Evolutionary conservation across 345 rosid species (phyloP).

Genomic region (Nasturtium officinale): DNA sequence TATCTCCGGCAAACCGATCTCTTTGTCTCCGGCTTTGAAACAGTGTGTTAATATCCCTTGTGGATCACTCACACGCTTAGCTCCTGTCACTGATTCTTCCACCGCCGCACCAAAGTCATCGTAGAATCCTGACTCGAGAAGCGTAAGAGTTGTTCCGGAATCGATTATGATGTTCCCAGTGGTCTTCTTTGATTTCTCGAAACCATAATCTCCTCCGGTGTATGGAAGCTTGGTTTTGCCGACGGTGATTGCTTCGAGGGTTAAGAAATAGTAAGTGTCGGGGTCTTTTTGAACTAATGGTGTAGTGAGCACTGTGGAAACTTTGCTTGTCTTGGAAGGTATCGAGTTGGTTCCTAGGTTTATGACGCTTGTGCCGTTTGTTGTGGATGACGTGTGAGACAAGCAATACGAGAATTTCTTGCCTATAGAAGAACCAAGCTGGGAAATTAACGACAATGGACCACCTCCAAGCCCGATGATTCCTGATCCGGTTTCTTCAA

Average conservation of each 20-base stretch:
- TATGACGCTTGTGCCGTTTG: constrained; percentile 47
- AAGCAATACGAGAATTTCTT: constrained; percentile 65
- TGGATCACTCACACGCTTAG: constrained; percentile 47
- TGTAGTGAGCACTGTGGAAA: constrained; percentile 41
- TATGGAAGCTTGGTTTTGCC: constrained; percentile 51
- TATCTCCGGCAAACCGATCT: constrained; percentile 45
- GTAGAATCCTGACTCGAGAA: constrained; percentile 48
- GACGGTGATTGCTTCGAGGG: constrained; percentile 61
- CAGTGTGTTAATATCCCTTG: constrained; percentile 43
- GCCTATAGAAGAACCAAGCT: constrained; percentile 42
- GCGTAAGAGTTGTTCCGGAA: constrained; percentile 62
- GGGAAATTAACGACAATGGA: constrained; percentile 55
- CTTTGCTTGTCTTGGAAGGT: constrained; percentile 25
- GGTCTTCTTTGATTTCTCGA: background rate
- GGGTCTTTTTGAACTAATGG: constrained; percentile 46
- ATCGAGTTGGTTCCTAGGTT: constrained; percentile 48
- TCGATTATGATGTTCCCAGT: constrained; percentile 60
- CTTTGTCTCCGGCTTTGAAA: constrained; percentile 17
- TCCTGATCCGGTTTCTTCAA: constrained; percentile 55
- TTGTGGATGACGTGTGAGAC: constrained; percentile 41
- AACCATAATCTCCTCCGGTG: constrained; percentile 6
- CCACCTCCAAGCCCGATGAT: constrained; percentile 72
- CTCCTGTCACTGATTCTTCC: constrained; percentile 31
- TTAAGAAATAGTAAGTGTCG: constrained; percentile 51
- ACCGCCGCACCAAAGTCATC: constrained; percentile 40